A percentile compares a stretch with the other conserved stretches of the same genome.
Evolutionary conservation across 257 asterid species (phyloP).

Genomic region (Plantago major): DNA sequence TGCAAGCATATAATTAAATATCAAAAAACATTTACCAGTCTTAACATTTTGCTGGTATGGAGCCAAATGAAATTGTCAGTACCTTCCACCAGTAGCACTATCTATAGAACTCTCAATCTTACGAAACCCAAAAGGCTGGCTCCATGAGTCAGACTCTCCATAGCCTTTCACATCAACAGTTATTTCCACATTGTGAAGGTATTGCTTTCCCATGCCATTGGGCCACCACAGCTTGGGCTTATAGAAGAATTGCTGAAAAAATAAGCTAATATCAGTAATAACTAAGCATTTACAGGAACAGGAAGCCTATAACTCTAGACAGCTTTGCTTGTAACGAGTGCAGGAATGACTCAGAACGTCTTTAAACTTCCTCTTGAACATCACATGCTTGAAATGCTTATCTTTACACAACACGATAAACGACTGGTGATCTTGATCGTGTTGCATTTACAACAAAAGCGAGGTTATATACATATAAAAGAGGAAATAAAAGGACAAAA

Average conservation of each 20-base stretch:
- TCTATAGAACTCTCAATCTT: constrained; percentile 78
- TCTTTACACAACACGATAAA: constrained; percentile 1
- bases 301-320: background rate
- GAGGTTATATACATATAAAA: too few relatives aligned
- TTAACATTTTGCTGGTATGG: constrained; percentile 12
- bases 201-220: constrained; percentile 95
- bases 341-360: too few relatives aligned
- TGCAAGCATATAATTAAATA: constrained; percentile 29
- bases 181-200: constrained; percentile 75
- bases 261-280: constrained; percentile 4
- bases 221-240: constrained; percentile 99
- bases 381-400: constrained; percentile 6
- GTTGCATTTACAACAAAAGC: too few relatives aligned
- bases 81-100: constrained; percentile 92
- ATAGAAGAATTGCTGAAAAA: constrained; percentile 69
- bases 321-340: too few relatives aligned
- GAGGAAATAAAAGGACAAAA: too few relatives aligned
- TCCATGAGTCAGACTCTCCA: constrained; percentile 90
- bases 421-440: too few relatives aligned
- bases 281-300: constrained; percentile 6
- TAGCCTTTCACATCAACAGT: constrained; percentile 59
- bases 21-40: constrained; percentile 13
- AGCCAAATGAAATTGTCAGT: constrained; percentile 17
- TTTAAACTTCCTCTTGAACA: too few relatives aligned
- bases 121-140: constrained; percentile 87